Evolutionary conservation across 2,329 filamentous ascomycete species (phyloP), one percentile per base, ranked within the genome.

Genomic region (Fonsecaea erecta): DNA sequence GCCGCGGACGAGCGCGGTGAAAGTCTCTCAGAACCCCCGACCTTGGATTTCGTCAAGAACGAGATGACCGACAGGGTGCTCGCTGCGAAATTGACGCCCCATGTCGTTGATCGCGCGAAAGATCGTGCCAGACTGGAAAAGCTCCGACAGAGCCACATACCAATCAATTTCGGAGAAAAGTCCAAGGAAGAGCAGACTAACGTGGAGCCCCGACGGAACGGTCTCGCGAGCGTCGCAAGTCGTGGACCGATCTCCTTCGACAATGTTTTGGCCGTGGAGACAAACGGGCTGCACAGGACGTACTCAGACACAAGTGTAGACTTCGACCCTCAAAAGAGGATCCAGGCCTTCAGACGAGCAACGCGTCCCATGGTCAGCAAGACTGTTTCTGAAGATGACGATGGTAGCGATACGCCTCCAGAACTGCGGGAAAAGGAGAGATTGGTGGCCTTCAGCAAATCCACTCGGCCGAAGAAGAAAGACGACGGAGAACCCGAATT

Each of bases 61-160:
- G 75, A 77, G 16, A 63, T 74, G 48, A 73, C 72, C 6, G 75
- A 78, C 51, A 71, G 75, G 14, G 72, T 75, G 18, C 69, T 76
- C 4, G 77, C 74, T 53, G 76, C 73, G 34, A 76, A 73, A 35
- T 66, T 75, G 21, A 71, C 74, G 21, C 75, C 79, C 35, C 76
- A 77, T 60, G 72, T 74, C 28, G 70, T 74, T 56, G 78, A 81
- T 59, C 69, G 67, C 51, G 68, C 65, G 6, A 69, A 67, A 58
- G 71, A 73, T 60, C 52, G 76, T 77, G 66, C 73, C 74, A 67
- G 79, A 35, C 71, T 81, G 30, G 74, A 73, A 68, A 75, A 75
- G 26, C 24, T 69, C 46, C 55, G 59, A 51, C 64, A 67, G 28
- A 67, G 55, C 40, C 59, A 43, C 12, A 61, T 67, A 46, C 62